Base-by-base conservation (phyloP, 768 basidiomycete species). In the Scleroderma bovista region DNA sequence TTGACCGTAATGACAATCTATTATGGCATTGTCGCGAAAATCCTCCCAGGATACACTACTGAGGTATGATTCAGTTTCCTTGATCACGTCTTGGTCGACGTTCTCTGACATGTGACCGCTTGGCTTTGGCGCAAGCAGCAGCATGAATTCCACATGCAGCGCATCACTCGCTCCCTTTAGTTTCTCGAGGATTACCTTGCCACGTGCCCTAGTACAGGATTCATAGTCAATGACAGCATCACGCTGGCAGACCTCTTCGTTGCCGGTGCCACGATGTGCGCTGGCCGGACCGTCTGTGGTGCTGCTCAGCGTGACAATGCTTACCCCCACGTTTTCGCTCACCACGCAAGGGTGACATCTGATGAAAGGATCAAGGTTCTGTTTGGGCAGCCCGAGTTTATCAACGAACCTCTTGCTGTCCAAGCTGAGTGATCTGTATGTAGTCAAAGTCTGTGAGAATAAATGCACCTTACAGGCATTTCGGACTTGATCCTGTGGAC, bases 161-260 rank as follows among this genome's bases (percentile, higher is more conserved):
- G 36, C 4, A 22, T 60, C 8, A 12, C 29, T 20, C 58, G 49
- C 6, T 38, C 20, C 0, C 51, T 59, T 12, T 11, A 29, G 12
- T 39, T 53, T 29, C 55, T 65, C 36, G 63, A 63, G 24, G 46
- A 52, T 0, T 37, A 52, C 6, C 52, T 63, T n/a, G 49, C 48
- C 9, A n/a, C 26, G 2, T 24, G 38, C 16, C 15, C 54, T 1
- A 54, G 51, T 17, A n/a, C n/a, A n/a, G 59, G 51, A 1, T 56
- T 58, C 41, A 46, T 62, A 15, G 53, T 52, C 0, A 17, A 43
- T 37, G 57, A 54, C 40, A 48, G 39, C 2, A 22, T 56, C 16
- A 60, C 55, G 1, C 31, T 63, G 3, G 60, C 60, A 1, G 60
- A 62, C 23, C 44, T 63, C 22, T 19, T 62, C 24, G 16, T 63